Percentiles rank a stretch among this genome's conserved stretches.
Conservation (phyloP, 169 alveolate species). For the Perkinsus chesapeaki region DNA sequence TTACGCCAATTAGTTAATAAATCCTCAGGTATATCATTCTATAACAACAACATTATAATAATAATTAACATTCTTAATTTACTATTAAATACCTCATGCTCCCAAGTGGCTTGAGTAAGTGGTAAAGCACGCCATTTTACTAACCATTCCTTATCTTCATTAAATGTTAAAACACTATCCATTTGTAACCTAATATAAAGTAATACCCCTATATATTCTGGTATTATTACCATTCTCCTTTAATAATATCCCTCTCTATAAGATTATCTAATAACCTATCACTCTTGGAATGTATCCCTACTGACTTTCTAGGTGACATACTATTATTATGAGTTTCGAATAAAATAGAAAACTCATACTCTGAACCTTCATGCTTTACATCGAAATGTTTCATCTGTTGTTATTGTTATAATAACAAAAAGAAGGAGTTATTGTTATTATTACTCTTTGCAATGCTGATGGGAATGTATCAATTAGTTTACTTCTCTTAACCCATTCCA, state of each 20-base stretch:
- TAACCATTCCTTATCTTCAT: not conserved
- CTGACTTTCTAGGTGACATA: not conserved
- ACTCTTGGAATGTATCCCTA: not conserved
- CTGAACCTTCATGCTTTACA: not conserved
- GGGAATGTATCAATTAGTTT: not conserved
- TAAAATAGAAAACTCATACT: not conserved
- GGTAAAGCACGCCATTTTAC: not conserved
- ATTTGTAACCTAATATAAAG: not conserved
- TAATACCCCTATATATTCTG: not conserved
- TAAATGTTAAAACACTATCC: not conserved
- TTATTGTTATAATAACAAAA: too few relatives aligned
- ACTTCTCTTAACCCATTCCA: not conserved
- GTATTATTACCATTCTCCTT: not conserved
- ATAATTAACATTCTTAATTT: not conserved
- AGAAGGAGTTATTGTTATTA: not conserved
- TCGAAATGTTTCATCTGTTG: not conserved
- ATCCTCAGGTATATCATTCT: not conserved
- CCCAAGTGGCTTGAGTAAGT: not conserved
- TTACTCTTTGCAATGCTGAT: not conserved
- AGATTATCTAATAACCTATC: not conserved
- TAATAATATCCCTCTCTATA: not conserved
- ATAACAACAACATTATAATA: not conserved
- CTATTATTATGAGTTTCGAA: too few relatives aligned
- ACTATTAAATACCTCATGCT: not conserved
- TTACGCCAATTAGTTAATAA: not conserved